Evolutionary conservation across 2,329 filamentous ascomycete species (phyloP).

Genomic region (Nothomitra cinnamomea): DNA sequence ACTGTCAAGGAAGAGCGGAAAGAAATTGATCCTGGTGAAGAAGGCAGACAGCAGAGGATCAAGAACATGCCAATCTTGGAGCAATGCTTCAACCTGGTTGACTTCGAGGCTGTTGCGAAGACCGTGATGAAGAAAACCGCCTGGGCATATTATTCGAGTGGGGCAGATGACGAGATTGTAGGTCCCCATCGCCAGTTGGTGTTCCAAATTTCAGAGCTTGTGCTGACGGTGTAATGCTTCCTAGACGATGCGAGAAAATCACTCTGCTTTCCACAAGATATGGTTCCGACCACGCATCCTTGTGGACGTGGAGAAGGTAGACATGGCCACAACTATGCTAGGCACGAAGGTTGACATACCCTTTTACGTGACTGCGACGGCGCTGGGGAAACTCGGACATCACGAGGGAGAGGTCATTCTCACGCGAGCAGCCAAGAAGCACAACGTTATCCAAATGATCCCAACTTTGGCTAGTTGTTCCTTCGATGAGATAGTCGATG

Average conservation of each 20-base stretch:
- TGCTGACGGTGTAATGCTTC: slow-evolving; percentile 6
- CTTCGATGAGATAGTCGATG: slow-evolving; percentile 93
- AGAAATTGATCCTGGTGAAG: slow-evolving; percentile 53
- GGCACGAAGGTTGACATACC: slow-evolving; percentile 70
- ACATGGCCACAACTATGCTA: slow-evolving; percentile 85
- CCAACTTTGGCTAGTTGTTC: slow-evolving; percentile 92
- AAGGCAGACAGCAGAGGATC: slow-evolving; percentile 55
- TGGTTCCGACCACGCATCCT: slow-evolving; percentile 88
- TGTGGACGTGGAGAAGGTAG: slow-evolving; percentile 74
- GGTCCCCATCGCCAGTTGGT: slow-evolving; percentile 15
- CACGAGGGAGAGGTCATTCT: slow-evolving; percentile 87
- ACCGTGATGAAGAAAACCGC: slow-evolving; percentile 88
- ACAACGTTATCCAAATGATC: slow-evolving; percentile 96
- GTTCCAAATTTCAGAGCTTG: no score
- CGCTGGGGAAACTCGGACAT: slow-evolving; percentile 85
- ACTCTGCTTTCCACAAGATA: slow-evolving; percentile 89
- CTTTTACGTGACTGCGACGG: slow-evolving; percentile 93
- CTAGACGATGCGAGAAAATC: slow-evolving; percentile 87
- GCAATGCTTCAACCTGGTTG: slow-evolving; percentile 84
- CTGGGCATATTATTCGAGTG: slow-evolving; percentile 96
- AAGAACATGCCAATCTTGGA: slow-evolving; percentile 60
- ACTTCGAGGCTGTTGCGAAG: slow-evolving; percentile 88
- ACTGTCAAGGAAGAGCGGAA: slow-evolving; percentile 55
- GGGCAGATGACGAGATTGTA: slow-evolving; percentile 77
- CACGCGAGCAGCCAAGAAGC: slow-evolving; percentile 65